Percentiles rank a stretch among this genome's conserved stretches.
phyloP scores from a whole-genome alignment of 164 flowering plant genomes.

The Aristolochia contorta region DNA sequence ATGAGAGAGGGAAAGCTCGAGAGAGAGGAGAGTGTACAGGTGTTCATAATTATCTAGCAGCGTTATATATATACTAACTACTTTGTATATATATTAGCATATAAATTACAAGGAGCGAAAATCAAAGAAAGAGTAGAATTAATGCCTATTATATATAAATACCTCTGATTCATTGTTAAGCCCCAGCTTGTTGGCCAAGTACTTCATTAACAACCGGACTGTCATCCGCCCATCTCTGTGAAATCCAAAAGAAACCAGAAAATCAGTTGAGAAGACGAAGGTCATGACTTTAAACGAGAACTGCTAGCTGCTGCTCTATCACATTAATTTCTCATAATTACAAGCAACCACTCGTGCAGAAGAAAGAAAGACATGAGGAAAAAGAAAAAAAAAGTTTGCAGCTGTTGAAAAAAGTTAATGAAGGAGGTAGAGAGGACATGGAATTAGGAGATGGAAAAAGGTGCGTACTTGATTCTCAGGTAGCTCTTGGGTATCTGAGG shows the following conservation, averaged over 20 bases:
- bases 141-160: constrained; percentile 12
- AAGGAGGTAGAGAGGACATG: background rate
- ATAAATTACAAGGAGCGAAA: too few species aligned
- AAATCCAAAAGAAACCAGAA: constrained; percentile 1
- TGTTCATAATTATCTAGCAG: constrained; percentile 7
- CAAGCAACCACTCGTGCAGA: background rate
- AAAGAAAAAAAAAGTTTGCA: too few species aligned
- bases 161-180: constrained; percentile 95
- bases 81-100: background rate
- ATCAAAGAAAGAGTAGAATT: background rate
- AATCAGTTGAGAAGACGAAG: background rate
- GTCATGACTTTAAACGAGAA: too few species aligned
- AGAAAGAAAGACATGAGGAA: too few species aligned
- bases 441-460: background rate
- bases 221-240: constrained; percentile 87
- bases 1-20: background rate
- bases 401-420: background rate
- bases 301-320: background rate
- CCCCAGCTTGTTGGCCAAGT: constrained; percentile 80
- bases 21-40: background rate
- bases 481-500: constrained; percentile 91
- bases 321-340: background rate
- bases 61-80: too few species aligned
- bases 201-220: constrained; percentile 70
- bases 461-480: constrained; percentile 79